A percentile compares a stretch with the other conserved stretches of the same genome.
Evolutionary conservation across 176 grass and related monocot species (phyloP).

Genomic region (Musa acuminata): DNA sequence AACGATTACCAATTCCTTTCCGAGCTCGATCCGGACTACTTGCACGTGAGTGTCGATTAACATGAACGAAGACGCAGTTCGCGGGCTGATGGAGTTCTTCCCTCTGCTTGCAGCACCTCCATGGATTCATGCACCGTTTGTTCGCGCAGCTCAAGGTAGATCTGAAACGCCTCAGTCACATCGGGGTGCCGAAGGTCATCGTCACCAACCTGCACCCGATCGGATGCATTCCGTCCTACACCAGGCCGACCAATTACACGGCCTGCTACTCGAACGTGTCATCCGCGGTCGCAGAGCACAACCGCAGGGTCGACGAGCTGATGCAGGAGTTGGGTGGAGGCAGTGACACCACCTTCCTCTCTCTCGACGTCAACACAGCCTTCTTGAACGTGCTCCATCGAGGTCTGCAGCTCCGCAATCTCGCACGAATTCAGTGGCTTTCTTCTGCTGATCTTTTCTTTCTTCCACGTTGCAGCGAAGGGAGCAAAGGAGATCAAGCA

Average conservation of each 20-base stretch:
- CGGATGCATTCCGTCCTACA: conserved; percentile 58
- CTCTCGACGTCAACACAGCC: conserved; percentile 52
- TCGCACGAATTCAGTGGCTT: neutral
- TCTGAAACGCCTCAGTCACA: conserved; percentile 38
- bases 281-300: conserved; percentile 37
- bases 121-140: conserved; percentile 43
- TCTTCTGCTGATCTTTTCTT: neutral
- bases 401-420: neutral
- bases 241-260: conserved; percentile 35
- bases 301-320: conserved; percentile 32
- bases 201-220: conserved; percentile 73
- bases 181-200: conserved; percentile 51
- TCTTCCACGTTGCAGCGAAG: neutral
- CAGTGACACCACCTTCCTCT: conserved; percentile 32
- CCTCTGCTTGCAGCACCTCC: conserved; percentile 33
- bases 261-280: conserved; percentile 41
- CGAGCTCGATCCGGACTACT: conserved; percentile 18
- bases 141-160: conserved; percentile 27
- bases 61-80: neutral
- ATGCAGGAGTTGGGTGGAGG: conserved; percentile 30
- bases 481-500: conserved; percentile 22
- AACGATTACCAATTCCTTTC: conserved; percentile 53
- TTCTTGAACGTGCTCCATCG: conserved; percentile 21
- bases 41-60: neutral
- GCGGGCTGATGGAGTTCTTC: neutral